Conservation (phyloP, 192 early-diverging fungal species). For the Backusella australiensis region DNA sequence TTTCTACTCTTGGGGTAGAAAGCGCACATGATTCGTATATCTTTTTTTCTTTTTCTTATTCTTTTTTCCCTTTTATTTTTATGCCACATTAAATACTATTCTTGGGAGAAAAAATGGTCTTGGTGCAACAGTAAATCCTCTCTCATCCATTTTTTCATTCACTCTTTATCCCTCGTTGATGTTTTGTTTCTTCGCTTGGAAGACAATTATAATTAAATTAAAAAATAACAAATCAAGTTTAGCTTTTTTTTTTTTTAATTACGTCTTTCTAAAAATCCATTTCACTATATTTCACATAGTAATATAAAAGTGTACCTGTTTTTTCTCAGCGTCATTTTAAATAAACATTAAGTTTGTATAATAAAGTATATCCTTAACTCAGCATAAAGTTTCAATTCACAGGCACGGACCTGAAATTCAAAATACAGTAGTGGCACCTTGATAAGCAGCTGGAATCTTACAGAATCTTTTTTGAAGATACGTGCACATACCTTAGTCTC, state of each 20-base stretch:
- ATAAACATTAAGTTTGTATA: not conserved
- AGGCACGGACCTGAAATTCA: constrained; percentile 3
- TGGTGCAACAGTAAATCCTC: not conserved
- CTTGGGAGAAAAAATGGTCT: not conserved
- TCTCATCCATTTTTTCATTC: not conserved
- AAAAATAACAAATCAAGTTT: not conserved
- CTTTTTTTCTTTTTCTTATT: not conserved
- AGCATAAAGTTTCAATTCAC: not conserved
- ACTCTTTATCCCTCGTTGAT: not conserved
- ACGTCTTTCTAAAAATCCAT: not conserved
- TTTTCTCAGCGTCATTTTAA: constrained; percentile 7
- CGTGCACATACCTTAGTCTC: not conserved
- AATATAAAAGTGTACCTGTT: not conserved
- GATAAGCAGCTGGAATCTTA: not conserved
- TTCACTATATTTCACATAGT: not conserved
- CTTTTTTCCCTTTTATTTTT: not conserved
- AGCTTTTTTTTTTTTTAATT: not conserved
- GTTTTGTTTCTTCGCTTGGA: not conserved
- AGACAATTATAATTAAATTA: not conserved
- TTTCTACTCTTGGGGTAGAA: not conserved
- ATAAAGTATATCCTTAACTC: not conserved
- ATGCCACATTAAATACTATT: not conserved
- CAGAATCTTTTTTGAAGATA: not conserved
- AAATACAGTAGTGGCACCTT: not conserved
- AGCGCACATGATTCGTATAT: not conserved